Base-by-base conservation (phyloP, 1,284 basidiomycete species). In the Anthracocystis walkeri region DNA sequence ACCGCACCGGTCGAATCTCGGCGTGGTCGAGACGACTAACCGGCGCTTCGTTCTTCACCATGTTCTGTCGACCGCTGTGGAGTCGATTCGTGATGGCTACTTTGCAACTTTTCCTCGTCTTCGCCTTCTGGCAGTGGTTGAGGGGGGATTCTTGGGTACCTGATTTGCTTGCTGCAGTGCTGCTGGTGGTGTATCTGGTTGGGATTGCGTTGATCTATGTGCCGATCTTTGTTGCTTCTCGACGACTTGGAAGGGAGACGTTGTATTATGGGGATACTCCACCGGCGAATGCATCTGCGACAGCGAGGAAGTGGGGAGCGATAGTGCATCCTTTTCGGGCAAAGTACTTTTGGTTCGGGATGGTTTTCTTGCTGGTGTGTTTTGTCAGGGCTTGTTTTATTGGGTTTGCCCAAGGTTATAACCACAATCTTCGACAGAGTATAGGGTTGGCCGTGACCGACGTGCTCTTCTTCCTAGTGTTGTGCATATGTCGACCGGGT, bases 61-160 rank as follows among this genome's bases (percentile, higher is more conserved):
- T 67, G 67, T 71, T 75, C 29, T 71, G 64, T 51, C 52, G 67
- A 4, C 67, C 73, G 3, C 38, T 75, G 29, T 57, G 71, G 8
- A 68, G 73, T 1, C 63, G 73, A 29, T 65, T 70, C 52, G 20
- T 65, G 42, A 66, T 67, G 53, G 65, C 68, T 1, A 75, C 73
- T 0, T 75, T 70, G 41, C 67, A 70, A 27, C 46, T 75, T 12
- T 75, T 59, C 44, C 65, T 81, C 27, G 73, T 82, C n/a, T 79
- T 83, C 20, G 74, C 77, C 27, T 81, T 84, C 48, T 84, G 80
- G 72, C 83, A 84, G 50, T 84, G 78, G 73, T 54, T 68, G n/a
- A 59, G 73, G 12, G 75, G 78, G 12, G 75, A 75, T 45, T 77
- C 76, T 35, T 84, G 83, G 83, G 73, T 80, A 16, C 76, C 82